Conservation (phyloP, 495 filamentous ascomycete genomes). For the Xylaria palmicola region DNA sequence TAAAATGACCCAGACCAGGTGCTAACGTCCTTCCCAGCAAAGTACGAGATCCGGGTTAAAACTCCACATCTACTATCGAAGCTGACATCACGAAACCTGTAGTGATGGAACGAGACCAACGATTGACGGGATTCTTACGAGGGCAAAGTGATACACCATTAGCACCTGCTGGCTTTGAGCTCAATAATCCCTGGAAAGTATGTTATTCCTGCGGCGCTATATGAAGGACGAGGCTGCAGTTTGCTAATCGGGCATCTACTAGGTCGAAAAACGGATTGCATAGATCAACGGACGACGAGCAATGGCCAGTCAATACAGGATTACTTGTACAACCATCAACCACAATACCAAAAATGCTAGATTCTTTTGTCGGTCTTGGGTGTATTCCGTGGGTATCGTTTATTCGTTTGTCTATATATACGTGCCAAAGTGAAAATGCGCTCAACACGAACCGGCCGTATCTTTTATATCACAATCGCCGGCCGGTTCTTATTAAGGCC, state of each 20-base stretch:
- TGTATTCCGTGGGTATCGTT: slow-evolving; percentile 26
- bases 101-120: slow-evolving; percentile 97
- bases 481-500: slow-evolving; percentile 88
- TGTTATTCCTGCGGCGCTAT: not conserved
- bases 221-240: not conserved
- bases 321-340: slow-evolving; percentile 22
- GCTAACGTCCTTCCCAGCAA: slow-evolving; percentile 59
- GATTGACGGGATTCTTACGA: slow-evolving; percentile 80
- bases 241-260: slow-evolving; percentile 6
- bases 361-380: slow-evolving; percentile 12
- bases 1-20: not conserved
- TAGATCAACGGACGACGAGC: slow-evolving; percentile 22
- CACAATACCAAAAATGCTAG: slow-evolving; percentile 17
- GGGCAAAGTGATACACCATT: slow-evolving; percentile 79
- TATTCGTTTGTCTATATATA: slow-evolving; percentile 20
- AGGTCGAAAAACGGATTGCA: slow-evolving; percentile 53
- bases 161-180: slow-evolving; percentile 85
- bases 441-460: slow-evolving; percentile 16
- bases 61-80: slow-evolving; percentile 11
- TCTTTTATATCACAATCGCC: slow-evolving; percentile 62
- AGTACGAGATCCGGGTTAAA: slow-evolving; percentile 51
- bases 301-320: slow-evolving; percentile 4
- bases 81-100: slow-evolving; percentile 31
- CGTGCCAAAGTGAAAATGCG: slow-evolving; percentile 1
- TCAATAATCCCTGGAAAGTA: slow-evolving; percentile 93